Evolutionary conservation across 2,329 filamentous ascomycete species (phyloP).

Genomic region (Fusarium palustre): DNA sequence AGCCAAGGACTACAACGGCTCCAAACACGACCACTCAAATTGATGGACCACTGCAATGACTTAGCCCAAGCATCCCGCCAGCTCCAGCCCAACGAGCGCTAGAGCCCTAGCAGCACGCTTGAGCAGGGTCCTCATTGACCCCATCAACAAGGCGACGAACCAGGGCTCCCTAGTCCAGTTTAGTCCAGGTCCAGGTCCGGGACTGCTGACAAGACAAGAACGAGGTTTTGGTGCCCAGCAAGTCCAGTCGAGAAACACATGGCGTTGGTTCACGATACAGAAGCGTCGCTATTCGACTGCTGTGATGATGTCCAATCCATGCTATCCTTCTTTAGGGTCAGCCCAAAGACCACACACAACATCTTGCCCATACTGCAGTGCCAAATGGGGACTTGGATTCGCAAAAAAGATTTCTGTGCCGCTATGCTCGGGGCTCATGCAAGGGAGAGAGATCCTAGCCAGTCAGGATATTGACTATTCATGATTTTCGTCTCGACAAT

Average conservation of each 20-base stretch:
- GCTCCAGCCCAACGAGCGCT: slow-evolving; percentile 40
- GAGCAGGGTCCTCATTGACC: slow-evolving; percentile 30
- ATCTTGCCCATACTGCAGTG: slow-evolving; percentile 1
- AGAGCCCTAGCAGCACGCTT: slow-evolving; percentile 33
- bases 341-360: not conserved
- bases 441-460: slow-evolving; percentile 36
- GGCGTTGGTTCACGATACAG: slow-evolving; percentile 13
- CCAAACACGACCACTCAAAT: slow-evolving; percentile 23
- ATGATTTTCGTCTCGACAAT: slow-evolving; percentile 36
- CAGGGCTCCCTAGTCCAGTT: slow-evolving; percentile 35
- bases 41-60: slow-evolving; percentile 29
- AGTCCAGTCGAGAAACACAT: slow-evolving; percentile 21
- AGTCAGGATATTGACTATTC: slow-evolving; percentile 27
- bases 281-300: not conserved
- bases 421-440: slow-evolving; percentile 34
- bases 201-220: slow-evolving; percentile 42
- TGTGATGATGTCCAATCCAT: slow-evolving; percentile 7
- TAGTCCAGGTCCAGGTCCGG: slow-evolving; percentile 3
- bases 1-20: slow-evolving; percentile 30
- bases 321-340: slow-evolving; percentile 8
- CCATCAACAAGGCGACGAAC: slow-evolving; percentile 42
- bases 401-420: slow-evolving; percentile 27
- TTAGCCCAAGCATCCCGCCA: slow-evolving; percentile 37
- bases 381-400: slow-evolving; percentile 18
- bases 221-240: slow-evolving; percentile 38